Evolutionary conservation across 2,329 filamentous ascomycete genomes (phyloP), one percentile per base, ranked within the genome.

Genomic region (Eutypa lata): DNA sequence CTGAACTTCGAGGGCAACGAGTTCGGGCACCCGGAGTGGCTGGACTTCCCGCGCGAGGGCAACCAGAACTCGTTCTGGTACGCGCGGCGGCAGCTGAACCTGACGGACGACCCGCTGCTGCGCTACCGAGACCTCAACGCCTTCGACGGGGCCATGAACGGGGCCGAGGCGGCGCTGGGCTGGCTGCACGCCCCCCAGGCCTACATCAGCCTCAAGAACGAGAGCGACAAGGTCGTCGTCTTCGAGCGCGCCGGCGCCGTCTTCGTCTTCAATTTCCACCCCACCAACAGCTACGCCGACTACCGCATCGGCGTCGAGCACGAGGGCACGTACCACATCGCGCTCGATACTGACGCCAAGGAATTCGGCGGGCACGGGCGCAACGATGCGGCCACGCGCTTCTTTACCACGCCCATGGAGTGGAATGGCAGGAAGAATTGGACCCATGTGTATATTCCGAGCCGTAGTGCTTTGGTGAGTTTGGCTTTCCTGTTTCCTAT

Each of bases 1-100:
- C 88, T 99, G 50, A 99, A 97, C 76, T 99, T 99, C 64, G 92
- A 97, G 74, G 94, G 94, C 56, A 99, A 99, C 72, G 94, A 99
- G 72, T 99, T 99, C 66, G 94, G 94, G 1, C 94, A 99, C 68
- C 94, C 94, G 0, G 94, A 99, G 73, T 99, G 94, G 94, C 88
- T 99, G 38, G 94, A 99, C 71, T 99, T 99, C 73, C 94, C 94
- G 3, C 89, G 94, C 49, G 91, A 87, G 65, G 94, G 94, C 54
- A 97, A 97, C 74, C 76, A 86, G 66, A 96, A 96, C 73, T 94
- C 89, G 45, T 97, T 92, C 79, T 93, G 90, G 86, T 96, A 96
- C 68, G 92, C 92, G 2, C 85, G 94, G 21, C 88, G 94, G 54
- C 93, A 97, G 70, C 86, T 97, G 61, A 97, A 99, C 72, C 82